Base-by-base conservation (phyloP, 2,329 filamentous ascomycete species). In the Arthrocladium fulminans region DNA sequence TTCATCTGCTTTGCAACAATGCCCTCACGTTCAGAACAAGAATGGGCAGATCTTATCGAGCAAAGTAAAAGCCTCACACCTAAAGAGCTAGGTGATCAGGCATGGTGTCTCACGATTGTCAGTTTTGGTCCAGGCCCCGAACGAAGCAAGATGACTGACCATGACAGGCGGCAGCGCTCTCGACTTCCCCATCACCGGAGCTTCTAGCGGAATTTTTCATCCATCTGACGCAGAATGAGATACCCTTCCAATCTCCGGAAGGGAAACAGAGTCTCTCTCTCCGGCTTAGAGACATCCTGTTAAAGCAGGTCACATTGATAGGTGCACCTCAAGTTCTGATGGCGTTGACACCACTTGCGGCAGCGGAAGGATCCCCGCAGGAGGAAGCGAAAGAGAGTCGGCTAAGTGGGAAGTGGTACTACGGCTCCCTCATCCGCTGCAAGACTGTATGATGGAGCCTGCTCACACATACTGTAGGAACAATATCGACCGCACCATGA, bases 21-120 rank as follows among this genome's bases (percentile, higher is more conserved):
- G 38, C 19, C 45, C 17, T 13, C 17, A 2, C 34, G 34, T 29
- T 32, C 55, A 5, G 39, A 49, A 20, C 50, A 53, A 24, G 50
- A 54, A 38, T 57, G 55, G 55, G 53, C 51, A 10, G 24, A 52
- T 10, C 58, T 65, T n/a, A 57, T 57, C 51, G 46, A 49, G 19
- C 48, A 54, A 22, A 58, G 60, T 13, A 61, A 60, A 49, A 45
- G 27, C 8, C 27, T 54, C 30, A 44, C 62, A 15, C 56, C 61
- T 7, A 53, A 57, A 22, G 54, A 94, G 74, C 12, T 73, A 65
- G 2, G 88, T 84, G 3, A 89, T 77, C 53, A 77, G 73, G 60
- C 73, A 62, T 50, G 74, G 75, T 57, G 75, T 61, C 12, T 68
- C 65, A 30, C 68, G 63, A 57, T 65, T 34, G 67, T 69, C 47